These are phyloP conservation scores for Annulohypoxylon maeteangense DNA, from an alignment of 495 filamentous ascomycete genomes.

Conservation along the genomic window DNA sequence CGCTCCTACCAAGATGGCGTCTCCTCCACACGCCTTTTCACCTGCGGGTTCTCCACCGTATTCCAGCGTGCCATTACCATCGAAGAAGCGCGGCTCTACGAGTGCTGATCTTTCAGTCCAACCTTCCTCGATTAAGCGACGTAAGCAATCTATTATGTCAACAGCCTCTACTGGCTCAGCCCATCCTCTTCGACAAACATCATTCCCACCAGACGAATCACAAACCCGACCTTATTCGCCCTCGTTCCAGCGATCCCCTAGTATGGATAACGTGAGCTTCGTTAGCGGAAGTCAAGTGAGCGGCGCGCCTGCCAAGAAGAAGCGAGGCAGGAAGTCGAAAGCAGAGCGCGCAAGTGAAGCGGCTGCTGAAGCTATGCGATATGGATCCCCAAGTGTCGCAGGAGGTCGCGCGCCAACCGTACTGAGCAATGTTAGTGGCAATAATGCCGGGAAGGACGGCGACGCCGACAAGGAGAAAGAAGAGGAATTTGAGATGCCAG, in stretches of 20 bases:
- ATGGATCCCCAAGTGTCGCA: conserved; percentile 54
- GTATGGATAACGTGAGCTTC: conserved; percentile 69
- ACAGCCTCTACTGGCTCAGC: conserved; percentile 59
- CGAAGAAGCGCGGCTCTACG: conserved; percentile 69
- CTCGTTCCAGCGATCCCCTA: conserved; percentile 70
- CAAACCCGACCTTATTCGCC: conserved; percentile 53
- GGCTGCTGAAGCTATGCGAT: conserved; percentile 49
- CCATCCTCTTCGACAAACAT: conserved; percentile 89
- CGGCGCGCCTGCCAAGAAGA: conserved; percentile 63
- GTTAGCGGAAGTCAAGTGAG: conserved; percentile 74
- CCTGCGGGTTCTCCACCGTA: conserved; percentile 64
- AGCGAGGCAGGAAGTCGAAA: conserved; percentile 75
- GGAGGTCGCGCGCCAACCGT: conserved; percentile 63
- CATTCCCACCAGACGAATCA: conserved; percentile 75
- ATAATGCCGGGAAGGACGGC: conserved; percentile 39
- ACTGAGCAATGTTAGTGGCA: conserved; percentile 56
- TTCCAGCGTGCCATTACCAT: conserved; percentile 60
- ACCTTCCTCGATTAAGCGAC: conserved; percentile 65
- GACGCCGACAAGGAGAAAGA: conserved; percentile 74
- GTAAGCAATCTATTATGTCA: conserved; percentile 70
- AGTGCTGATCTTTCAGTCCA: conserved; percentile 52
- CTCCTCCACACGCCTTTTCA: conserved; percentile 62
- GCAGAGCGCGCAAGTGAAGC: conserved; percentile 64
- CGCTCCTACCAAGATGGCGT: conserved; percentile 63
- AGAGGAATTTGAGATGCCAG: conserved; percentile 69